Evolutionary conservation across 192 early-diverging fungal genomes (phyloP), one percentile per base, ranked within the genome.

Genomic region (Coemansia sp.): DNA sequence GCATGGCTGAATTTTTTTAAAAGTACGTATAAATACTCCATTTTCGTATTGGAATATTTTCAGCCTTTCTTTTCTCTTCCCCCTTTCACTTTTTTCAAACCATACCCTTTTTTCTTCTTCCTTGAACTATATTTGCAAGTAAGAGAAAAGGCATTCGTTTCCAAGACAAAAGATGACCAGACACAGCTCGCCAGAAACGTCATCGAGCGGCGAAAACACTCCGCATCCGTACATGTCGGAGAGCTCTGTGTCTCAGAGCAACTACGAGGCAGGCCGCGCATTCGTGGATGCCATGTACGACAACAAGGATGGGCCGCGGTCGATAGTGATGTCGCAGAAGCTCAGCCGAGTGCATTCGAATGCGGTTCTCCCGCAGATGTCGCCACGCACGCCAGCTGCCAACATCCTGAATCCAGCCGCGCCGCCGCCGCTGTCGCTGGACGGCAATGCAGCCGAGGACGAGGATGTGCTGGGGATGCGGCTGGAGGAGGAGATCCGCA

Each of bases 301-400:
- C 37, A 30, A 6, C 17, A 31, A 19, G 17, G n/a, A 47, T 2
- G 40, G 0, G 15, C 75, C 69, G 22, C 65, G 62, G 23, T 78
- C 75, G 34, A 78, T 78, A 20, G 59, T 78, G 27, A 78, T 78
- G 75, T 68, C 75, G 58, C 75, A 72, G 62, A 55, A 64, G 42
- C 75, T 78, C n/a, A 48, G 56, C 13, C 65, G 67, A 33, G 75
- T 69, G 6, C 75, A 78, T 22, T 58, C 70, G 36, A 69, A 65
- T 29, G 75, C 75, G 0, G 62, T 78, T 47, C 54, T 78, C 55
- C 65, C 75, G 33, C 75, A 78, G 59, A 25, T 78, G 55, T 78
- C 75, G 53, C 75, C 75, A 6, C 57, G 55, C 15, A 65, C 56
- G 56, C 65, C 55, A 1, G 17, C 40, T 15, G 10, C 56, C 19